A percentile compares a stretch with the other conserved stretches of the same genome.
These are phyloP conservation scores for Cordyceps cateniannulata DNA, from an alignment of 2,329 filamentous ascomycete genomes.

Conservation along the genomic window DNA sequence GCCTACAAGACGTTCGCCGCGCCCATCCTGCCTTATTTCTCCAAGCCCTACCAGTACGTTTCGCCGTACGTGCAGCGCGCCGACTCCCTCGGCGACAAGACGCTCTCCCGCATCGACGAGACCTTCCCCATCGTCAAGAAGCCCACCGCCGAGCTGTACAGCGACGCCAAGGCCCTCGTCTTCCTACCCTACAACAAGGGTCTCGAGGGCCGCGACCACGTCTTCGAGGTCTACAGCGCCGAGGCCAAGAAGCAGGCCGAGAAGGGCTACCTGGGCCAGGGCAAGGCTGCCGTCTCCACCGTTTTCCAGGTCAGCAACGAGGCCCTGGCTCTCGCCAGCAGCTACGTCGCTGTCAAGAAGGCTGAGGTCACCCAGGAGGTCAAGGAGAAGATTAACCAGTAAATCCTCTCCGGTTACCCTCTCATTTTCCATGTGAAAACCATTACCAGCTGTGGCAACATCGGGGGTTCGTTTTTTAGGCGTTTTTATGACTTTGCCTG, in stretches of 20 bases:
- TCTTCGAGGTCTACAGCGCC: constrained; percentile 48
- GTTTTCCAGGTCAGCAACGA: constrained; percentile 61
- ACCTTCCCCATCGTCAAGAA: constrained; percentile 70
- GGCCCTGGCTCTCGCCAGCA: constrained; percentile 54
- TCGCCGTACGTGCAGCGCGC: constrained; percentile 78
- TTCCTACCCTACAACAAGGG: constrained; percentile 58
- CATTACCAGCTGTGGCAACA: not conserved
- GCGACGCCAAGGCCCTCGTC: constrained; percentile 55
- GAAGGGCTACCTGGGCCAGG: constrained; percentile 57
- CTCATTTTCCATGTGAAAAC: not conserved
- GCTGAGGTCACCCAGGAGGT: constrained; percentile 48
- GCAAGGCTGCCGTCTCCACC: constrained; percentile 65
- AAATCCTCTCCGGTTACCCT: constrained; percentile 14
- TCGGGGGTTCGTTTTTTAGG: not conserved
- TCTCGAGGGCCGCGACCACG: constrained; percentile 54
- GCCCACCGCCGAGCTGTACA: constrained; percentile 63
- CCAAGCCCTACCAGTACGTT: constrained; percentile 73
- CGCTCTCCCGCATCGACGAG: constrained; percentile 63
- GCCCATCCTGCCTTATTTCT: constrained; percentile 64
- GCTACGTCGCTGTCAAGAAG: constrained; percentile 56
- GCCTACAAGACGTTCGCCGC: constrained; percentile 72
- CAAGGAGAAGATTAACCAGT: constrained; percentile 46
- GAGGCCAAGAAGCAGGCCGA: constrained; percentile 59
- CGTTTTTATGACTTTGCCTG: constrained; percentile 7
- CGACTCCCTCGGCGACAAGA: constrained; percentile 68